Evolutionary conservation across 495 filamentous ascomycete genomes (phyloP).

Genomic region (Penicillium dipodomyicola): DNA sequence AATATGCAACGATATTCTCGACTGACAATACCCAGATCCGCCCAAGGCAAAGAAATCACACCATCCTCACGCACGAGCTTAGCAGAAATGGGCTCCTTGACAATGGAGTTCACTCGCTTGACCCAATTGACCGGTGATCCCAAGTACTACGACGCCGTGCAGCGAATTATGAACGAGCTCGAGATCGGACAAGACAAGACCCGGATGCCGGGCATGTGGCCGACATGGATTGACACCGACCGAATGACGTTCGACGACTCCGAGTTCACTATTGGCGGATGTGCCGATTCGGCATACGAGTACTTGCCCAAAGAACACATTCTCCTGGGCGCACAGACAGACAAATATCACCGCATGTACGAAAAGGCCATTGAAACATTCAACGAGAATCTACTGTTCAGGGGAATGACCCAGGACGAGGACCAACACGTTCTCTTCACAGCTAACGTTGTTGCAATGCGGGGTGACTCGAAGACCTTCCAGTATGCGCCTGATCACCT

Average conservation of each 20-base stretch:
- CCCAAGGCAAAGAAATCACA: conserved; percentile 37
- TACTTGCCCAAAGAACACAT: conserved; percentile 86
- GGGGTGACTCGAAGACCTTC: conserved; percentile 24
- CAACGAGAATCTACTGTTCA: conserved; percentile 76
- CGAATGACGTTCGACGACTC: conserved; percentile 41
- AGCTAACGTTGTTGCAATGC: conserved; percentile 44
- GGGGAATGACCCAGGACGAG: conserved; percentile 69
- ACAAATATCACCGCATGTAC: conserved; percentile 82
- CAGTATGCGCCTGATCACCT: conserved; percentile 55
- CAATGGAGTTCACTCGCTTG: conserved; percentile 89
- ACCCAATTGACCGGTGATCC: conserved; percentile 81
- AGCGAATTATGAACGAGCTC: conserved; percentile 79
- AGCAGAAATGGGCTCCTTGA: conserved; percentile 84
- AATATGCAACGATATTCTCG: not conserved
- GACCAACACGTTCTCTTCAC: conserved; percentile 74
- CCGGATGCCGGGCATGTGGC: conserved; percentile 78
- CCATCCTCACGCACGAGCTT: conserved; percentile 50
- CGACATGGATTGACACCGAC: conserved; percentile 67
- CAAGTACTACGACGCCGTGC: conserved; percentile 91
- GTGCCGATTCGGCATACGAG: conserved; percentile 91
- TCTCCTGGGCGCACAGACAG: conserved; percentile 73
- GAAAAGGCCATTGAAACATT: conserved; percentile 63
- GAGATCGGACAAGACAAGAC: conserved; percentile 70
- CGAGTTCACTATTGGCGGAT: conserved; percentile 78
- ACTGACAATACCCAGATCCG: conserved; percentile 32